Evolutionary conservation across 116 monocot species (phyloP).

Genomic region (Iris pallida): DNA sequence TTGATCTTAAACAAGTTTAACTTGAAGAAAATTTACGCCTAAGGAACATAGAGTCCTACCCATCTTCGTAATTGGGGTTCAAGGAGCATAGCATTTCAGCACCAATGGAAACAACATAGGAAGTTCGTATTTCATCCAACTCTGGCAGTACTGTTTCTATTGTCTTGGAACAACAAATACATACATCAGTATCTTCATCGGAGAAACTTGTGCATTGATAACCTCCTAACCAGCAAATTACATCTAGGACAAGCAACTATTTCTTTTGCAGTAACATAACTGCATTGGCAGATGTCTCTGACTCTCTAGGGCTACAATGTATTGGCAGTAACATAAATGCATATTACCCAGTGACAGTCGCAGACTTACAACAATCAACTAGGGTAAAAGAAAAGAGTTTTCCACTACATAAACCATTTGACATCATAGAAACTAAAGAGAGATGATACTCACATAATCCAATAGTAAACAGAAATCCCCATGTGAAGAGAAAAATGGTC

Average conservation of each 20-base stretch:
- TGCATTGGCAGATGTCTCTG: too few species aligned
- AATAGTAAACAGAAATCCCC: conserved; percentile 53
- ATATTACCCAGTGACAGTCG: too few species aligned
- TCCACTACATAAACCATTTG: too few species aligned
- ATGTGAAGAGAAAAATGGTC: conserved; percentile 50
- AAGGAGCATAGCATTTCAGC: conserved; percentile 66
- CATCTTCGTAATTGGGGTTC: conserved; percentile 65
- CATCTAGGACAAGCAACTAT: background rate
- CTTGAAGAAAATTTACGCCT: background rate
- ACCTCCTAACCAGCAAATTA: background rate
- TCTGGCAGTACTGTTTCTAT: conserved; percentile 83
- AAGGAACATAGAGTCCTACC: conserved; percentile 32
- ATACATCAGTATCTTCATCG: conserved; percentile 9
- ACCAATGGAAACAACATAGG: conserved; percentile 94
- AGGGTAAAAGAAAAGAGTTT: too few species aligned
- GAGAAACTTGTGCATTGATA: background rate
- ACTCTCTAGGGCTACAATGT: too few species aligned
- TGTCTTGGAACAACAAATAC: conserved; percentile 35
- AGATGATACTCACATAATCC: conserved; percentile 63
- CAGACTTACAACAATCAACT: too few species aligned
- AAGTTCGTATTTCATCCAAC: conserved; percentile 67
- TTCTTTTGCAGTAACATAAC: too few species aligned
- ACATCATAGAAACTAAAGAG: too few species aligned
- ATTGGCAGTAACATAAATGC: too few species aligned
- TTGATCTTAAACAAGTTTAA: conserved; percentile 11